Evolutionary conservation across 179 eudicot species (phyloP), one percentile per base, ranked within the genome.

Genomic region (Patellifolia procumbens): DNA sequence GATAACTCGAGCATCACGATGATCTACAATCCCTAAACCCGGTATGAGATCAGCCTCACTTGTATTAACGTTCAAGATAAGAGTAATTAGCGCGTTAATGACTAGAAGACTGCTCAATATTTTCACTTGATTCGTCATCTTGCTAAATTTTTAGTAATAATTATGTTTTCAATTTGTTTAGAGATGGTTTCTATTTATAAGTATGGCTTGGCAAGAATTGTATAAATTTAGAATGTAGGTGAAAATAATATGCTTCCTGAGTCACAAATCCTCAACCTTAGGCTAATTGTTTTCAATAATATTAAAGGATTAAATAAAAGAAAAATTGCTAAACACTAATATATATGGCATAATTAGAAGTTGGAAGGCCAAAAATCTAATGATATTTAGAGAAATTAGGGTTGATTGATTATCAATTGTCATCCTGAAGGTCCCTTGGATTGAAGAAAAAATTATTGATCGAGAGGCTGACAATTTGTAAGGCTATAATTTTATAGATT

Each of bases 111-210:
- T 16, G 49, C 75, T 11, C 2, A 37, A 1, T 17, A 32, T 1
- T 59, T 77, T 77, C 31, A 61, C 1, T 48, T 61, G 70, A 51
- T 6, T 60, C 8, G 61, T 34, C 80, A 70, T 77, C 13, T 77
- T 77, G 29, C 22, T 68, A 0, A 20, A 26, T 2, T 1, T 68
- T n/a, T 34, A 3, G 19, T 34, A 1, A 7, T 58, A 10, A 28
- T 68, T 28, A 24, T 68, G 2, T 2, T 39, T 46, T 46, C 7
- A 46, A 2, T 12, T 67, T 24, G n/a, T 26, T 45, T 6, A 43
- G 55, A n/a, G 28, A 7, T 56, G 37, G 22, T 68, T 48, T 5
- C n/a, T 68, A 0, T 22, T 42, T 68, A 48, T 68, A 46, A 7
- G 72, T n/a, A 24, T 67, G 11, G n/a, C n/a, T n/a, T n/a, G n/a